These are phyloP conservation scores for Salvia splendens DNA, from an alignment of 257 asterid species.

Conservation along the genomic window DNA sequence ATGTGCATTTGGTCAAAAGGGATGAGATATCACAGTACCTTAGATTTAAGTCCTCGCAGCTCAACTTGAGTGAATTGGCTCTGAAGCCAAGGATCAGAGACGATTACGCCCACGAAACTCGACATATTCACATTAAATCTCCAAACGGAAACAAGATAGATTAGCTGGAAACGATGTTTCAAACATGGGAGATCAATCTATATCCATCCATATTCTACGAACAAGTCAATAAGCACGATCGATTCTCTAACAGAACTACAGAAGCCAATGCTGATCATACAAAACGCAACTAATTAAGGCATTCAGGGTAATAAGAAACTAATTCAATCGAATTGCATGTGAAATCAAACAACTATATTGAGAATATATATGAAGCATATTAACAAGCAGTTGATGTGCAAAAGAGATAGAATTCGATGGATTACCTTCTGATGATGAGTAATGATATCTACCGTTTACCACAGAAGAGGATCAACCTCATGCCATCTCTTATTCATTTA, in stretches of 20 bases:
- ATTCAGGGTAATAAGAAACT: neutral
- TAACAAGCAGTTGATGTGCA: neutral
- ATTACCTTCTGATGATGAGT: neutral
- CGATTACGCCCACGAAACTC: slow-evolving; percentile 64
- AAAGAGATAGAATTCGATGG: neutral
- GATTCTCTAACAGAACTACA: too few species aligned
- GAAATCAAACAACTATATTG: neutral
- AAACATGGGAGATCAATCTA: neutral
- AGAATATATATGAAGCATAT: neutral
- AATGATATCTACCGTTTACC: neutral
- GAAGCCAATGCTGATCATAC: too few species aligned
- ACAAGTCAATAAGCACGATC: neutral
- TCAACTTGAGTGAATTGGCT: slow-evolving; percentile 89
- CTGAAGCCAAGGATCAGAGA: slow-evolving; percentile 81
- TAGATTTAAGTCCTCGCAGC: slow-evolving; percentile 68
- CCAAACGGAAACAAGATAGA: neutral
- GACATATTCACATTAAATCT: slow-evolving; percentile 45
- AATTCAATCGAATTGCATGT: neutral
- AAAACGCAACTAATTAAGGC: too few species aligned
- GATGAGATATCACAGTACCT: slow-evolving; percentile 37
- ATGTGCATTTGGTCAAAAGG: neutral
- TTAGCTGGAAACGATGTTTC: neutral
- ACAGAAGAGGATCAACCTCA: slow-evolving; percentile 7
- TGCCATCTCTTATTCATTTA: neutral
- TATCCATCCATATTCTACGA: neutral